phyloP scores from a whole-genome alignment of 495 filamentous ascomycete species.

The Penicillium silybi region DNA sequence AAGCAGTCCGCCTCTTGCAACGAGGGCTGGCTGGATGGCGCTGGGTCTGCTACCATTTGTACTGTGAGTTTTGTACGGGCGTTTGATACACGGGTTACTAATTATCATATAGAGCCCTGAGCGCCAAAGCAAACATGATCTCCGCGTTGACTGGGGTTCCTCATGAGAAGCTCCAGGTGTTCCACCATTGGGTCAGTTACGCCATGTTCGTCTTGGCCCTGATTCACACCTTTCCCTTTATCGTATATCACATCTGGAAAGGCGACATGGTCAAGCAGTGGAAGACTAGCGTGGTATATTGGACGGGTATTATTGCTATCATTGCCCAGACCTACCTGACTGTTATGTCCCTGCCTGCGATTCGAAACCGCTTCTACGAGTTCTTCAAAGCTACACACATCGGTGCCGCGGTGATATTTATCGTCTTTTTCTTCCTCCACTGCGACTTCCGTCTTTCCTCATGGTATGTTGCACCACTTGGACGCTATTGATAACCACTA shows the following conservation, averaged over 20 bases:
- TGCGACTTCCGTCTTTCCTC: conserved; percentile 42
- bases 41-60: conserved; percentile 49
- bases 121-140: conserved; percentile 40
- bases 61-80: conserved; percentile 30
- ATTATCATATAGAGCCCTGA: conserved; percentile 21
- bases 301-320: conserved; percentile 43
- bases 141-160: conserved; percentile 47
- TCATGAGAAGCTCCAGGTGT: conserved; percentile 49
- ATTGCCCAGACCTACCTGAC: conserved; percentile 49
- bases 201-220: conserved; percentile 45
- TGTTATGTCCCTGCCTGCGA: conserved; percentile 41
- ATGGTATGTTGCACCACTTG: conserved; percentile 35
- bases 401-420: conserved; percentile 41
- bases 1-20: conserved; percentile 48
- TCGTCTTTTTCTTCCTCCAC: conserved; percentile 47
- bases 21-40: conserved; percentile 51
- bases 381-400: conserved; percentile 52
- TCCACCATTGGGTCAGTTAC: conserved; percentile 41
- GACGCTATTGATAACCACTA: not conserved
- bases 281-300: conserved; percentile 35
- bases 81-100: not conserved
- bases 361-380: conserved; percentile 50
- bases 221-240: conserved; percentile 51
- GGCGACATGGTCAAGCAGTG: conserved; percentile 46
- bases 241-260: conserved; percentile 42